Percentiles rank a stretch among this genome's conserved stretches.
Conservation (phyloP, 345 rosid species). For the Hibiscus syriacus region DNA sequence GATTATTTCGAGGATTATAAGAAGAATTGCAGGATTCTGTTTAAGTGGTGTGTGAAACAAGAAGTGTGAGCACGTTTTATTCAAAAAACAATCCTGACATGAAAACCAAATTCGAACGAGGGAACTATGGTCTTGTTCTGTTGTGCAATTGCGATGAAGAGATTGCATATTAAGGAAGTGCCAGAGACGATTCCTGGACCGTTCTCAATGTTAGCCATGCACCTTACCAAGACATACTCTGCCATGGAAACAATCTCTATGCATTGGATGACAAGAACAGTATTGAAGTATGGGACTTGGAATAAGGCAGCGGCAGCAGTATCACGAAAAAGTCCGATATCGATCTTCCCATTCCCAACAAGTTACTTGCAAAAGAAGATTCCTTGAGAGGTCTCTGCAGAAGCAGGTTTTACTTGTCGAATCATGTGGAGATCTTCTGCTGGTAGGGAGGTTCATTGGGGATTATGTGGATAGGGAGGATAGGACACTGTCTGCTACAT, state of each 20-base stretch:
- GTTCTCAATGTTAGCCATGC: background rate
- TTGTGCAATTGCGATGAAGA: background rate
- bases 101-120: background rate
- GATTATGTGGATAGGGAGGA: background rate
- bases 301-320: background rate
- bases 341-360: background rate
- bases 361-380: background rate
- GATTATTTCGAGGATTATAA: background rate
- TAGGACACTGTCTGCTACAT: background rate
- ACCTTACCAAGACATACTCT: background rate
- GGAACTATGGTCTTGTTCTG: background rate
- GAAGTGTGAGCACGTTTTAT: background rate
- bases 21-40: background rate
- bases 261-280: background rate
- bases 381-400: background rate
- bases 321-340: background rate
- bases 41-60: background rate
- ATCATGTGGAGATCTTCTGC: background rate
- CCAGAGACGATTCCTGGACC: background rate
- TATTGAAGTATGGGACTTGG: background rate
- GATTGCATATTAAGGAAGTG: background rate
- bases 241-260: background rate
- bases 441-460: background rate
- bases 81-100: background rate
- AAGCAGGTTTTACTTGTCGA: background rate